A percentile compares a stretch with the other conserved stretches of the same genome.
phyloP scores from a whole-genome alignment of 768 basidiomycete species.

The Phlegmacium glaucopus region DNA sequence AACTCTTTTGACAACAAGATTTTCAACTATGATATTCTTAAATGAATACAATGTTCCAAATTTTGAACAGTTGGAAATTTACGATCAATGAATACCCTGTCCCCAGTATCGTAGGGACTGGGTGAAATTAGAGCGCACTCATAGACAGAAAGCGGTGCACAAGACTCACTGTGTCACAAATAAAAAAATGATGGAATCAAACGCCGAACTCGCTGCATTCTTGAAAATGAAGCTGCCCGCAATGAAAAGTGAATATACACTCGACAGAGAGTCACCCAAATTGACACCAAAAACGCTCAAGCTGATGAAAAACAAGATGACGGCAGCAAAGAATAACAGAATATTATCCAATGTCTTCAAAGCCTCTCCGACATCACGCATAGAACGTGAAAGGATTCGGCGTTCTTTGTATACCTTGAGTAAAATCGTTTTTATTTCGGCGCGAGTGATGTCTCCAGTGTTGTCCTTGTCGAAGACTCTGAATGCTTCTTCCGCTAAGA shows the following conservation, averaged over 20 bases:
- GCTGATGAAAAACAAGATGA: slow-evolving; percentile 71
- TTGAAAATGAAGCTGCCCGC: slow-evolving; percentile 83
- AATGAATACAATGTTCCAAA: slow-evolving; percentile 1
- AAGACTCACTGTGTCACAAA: slow-evolving; percentile 77
- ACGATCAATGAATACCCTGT: slow-evolving; percentile 75
- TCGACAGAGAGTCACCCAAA: slow-evolving; percentile 62
- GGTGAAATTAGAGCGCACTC: slow-evolving; percentile 4
- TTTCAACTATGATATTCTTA: slow-evolving; percentile 43
- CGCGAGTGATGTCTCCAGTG: slow-evolving; percentile 72
- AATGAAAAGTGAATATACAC: slow-evolving; percentile 68
- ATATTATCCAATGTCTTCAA: slow-evolving; percentile 62
- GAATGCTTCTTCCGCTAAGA: slow-evolving; percentile 64
- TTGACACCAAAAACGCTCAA: slow-evolving; percentile 70
- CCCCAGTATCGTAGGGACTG: slow-evolving; percentile 80
- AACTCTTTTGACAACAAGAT: slow-evolving; percentile 76
- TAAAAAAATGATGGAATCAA: slow-evolving; percentile 79
- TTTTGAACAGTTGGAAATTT: slow-evolving; percentile 10
- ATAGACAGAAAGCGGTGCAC: slow-evolving; percentile 1
- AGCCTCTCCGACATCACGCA: slow-evolving; percentile 72
- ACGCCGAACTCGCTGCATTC: slow-evolving; percentile 63
- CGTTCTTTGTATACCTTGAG: slow-evolving; percentile 78
- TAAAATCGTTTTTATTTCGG: slow-evolving; percentile 70
- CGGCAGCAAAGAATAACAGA: slow-evolving; percentile 56
- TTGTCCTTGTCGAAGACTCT: slow-evolving; percentile 72
- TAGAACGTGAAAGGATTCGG: slow-evolving; percentile 67